These are phyloP conservation scores for Favolaschia claudopus DNA, from an alignment of 768 basidiomycete genomes.

Conservation along the genomic window DNA sequence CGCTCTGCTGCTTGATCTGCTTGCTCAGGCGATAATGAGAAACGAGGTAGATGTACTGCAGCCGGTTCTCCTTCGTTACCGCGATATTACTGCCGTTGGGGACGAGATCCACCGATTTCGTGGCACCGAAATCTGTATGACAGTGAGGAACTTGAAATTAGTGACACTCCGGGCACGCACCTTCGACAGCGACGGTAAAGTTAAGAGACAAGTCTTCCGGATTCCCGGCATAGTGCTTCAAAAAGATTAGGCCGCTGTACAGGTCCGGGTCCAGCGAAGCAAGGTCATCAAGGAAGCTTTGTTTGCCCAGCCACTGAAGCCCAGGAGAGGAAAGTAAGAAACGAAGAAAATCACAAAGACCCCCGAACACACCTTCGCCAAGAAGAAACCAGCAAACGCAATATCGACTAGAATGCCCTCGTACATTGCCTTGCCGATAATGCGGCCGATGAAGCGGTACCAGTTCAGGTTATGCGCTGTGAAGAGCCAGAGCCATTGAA, in stretches of 20 bases:
- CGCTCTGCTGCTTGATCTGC: constrained; percentile 87
- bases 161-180: constrained; percentile 46
- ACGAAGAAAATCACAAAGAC: neutral
- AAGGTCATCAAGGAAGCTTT: constrained; percentile 93
- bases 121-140: constrained; percentile 78
- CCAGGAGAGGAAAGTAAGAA: neutral
- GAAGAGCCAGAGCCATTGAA: neutral
- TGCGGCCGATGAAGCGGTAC: constrained; percentile 93
- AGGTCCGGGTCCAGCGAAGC: constrained; percentile 91
- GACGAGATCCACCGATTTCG: constrained; percentile 79
- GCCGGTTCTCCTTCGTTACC: constrained; percentile 88
- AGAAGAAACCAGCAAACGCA: constrained; percentile 94
- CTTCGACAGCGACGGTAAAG: constrained; percentile 88
- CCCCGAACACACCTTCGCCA: constrained; percentile 68
- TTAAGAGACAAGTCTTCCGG: constrained; percentile 89
- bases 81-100: constrained; percentile 82
- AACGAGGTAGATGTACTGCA: constrained; percentile 89
- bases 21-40: constrained; percentile 88
- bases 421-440: constrained; percentile 96
- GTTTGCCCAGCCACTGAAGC: constrained; percentile 85
- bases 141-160: neutral
- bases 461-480: constrained; percentile 86
- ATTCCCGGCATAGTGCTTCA: constrained; percentile 91
- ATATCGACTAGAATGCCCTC: constrained; percentile 96
- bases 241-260: constrained; percentile 89